phyloP scores from a whole-genome alignment of 2,329 filamentous ascomycete species.

The Aspergillus ustus region DNA sequence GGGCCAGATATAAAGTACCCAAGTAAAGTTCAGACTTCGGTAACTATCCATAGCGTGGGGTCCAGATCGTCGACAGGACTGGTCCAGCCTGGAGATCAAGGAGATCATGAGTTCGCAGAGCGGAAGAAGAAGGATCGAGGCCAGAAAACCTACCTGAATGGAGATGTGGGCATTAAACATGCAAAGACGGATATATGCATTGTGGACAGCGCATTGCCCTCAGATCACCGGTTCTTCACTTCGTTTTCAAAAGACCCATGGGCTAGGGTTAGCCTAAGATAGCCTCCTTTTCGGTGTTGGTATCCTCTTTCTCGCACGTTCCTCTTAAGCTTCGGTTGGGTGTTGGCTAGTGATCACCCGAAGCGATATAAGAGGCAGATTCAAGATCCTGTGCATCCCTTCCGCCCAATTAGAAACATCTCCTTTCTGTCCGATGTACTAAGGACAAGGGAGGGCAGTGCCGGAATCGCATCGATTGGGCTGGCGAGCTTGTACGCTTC shows the following conservation, averaged over 20 bases:
- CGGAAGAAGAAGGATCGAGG: constrained; percentile 2
- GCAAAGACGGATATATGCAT: constrained; percentile 11
- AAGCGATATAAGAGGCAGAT: not conserved
- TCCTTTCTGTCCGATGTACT: constrained; percentile 7
- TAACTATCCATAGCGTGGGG: constrained; percentile 12
- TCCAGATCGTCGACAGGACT: constrained; percentile 1
- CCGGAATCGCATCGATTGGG: constrained; percentile 8
- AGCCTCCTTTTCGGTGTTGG: not conserved
- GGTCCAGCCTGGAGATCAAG: not conserved
- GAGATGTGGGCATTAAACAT: not conserved
- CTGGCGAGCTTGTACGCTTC: not conserved
- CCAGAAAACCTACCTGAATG: not conserved
- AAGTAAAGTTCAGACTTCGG: constrained; percentile 6
- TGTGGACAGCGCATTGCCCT: not conserved
- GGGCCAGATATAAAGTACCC: not conserved
- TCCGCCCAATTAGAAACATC: constrained; percentile 2
- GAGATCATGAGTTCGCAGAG: constrained; percentile 10
- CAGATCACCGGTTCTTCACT: not conserved
- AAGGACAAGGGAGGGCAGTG: not conserved
- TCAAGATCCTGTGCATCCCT: not conserved
- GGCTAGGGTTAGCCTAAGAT: not conserved
- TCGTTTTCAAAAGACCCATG: not conserved
- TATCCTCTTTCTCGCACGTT: constrained; percentile 1
- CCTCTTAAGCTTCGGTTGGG: not conserved
- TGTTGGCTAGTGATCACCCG: not conserved